These are phyloP conservation scores for Talaromyces atroroseus DNA, from an alignment of 2,329 filamentous ascomycete genomes.

Conservation along the genomic window DNA sequence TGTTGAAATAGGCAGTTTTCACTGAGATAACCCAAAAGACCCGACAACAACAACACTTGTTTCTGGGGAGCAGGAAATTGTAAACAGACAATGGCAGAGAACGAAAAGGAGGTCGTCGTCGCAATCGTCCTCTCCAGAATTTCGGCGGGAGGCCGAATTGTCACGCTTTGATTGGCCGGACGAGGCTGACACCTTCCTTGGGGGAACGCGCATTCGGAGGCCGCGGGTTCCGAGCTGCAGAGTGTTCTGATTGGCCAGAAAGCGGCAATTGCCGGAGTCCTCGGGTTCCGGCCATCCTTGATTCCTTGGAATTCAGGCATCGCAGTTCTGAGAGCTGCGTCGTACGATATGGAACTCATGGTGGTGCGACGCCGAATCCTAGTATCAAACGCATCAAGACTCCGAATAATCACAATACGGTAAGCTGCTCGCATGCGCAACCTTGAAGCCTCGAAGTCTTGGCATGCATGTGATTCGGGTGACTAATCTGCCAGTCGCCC, in stretches of 20 bases:
- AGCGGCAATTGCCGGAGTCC: background rate
- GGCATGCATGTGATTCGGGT: background rate
- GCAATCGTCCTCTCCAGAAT: background rate
- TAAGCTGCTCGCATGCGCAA: background rate
- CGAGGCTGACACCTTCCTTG: background rate
- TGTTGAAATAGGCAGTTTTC: background rate
- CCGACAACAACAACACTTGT: background rate
- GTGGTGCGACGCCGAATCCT: too few relatives aligned
- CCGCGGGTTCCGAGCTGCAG: background rate
- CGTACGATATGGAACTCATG: too few relatives aligned
- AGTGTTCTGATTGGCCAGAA: slow-evolving; percentile 5
- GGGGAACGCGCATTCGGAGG: background rate
- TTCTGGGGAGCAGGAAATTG: background rate
- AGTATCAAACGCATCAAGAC: too few relatives aligned
- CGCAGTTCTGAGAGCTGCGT: background rate
- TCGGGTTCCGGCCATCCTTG: background rate
- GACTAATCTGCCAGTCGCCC: background rate
- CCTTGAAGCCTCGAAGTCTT: background rate
- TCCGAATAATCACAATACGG: too few relatives aligned
- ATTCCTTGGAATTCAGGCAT: background rate
- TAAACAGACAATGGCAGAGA: background rate
- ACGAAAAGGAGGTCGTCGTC: background rate
- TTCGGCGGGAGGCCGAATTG: background rate
- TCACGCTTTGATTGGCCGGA: background rate
- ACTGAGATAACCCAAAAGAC: background rate